phyloP scores from a whole-genome alignment of 2,329 filamentous ascomycete genomes.

The Fusarium subtropicale region DNA sequence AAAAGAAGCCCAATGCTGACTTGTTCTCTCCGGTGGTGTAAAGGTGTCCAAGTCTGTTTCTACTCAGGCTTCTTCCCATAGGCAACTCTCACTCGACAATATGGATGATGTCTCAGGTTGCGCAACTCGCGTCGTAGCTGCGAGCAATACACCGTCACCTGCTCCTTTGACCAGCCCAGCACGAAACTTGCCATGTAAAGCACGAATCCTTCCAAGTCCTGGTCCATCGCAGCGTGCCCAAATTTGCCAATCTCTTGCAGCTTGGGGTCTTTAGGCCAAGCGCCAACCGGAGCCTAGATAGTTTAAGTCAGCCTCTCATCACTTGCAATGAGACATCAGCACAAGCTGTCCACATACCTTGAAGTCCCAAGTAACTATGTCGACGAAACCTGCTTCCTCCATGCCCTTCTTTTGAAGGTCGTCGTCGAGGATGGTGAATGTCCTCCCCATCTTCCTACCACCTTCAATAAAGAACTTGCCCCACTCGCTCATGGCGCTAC shows the following conservation, averaged over 20 bases:
- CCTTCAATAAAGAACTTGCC: slow-evolving; percentile 11
- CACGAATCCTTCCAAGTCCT: slow-evolving; percentile 17
- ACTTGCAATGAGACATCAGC: background rate
- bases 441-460: background rate
- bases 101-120: slow-evolving; percentile 2
- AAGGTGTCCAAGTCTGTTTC: too few relatives aligned
- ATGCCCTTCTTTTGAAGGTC: slow-evolving; percentile 7
- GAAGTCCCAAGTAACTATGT: slow-evolving; percentile 3
- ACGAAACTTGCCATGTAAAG: slow-evolving; percentile 25
- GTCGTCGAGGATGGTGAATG: slow-evolving; percentile 6
- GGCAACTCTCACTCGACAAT: slow-evolving; percentile 18
- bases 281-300: slow-evolving; percentile 4
- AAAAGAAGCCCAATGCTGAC: too few relatives aligned
- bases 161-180: slow-evolving; percentile 22
- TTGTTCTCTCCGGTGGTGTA: too few relatives aligned
- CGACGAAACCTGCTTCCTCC: slow-evolving; percentile 6
- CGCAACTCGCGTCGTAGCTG: slow-evolving; percentile 25
- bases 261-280: slow-evolving; percentile 11
- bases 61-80: slow-evolving; percentile 23
- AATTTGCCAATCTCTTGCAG: slow-evolving; percentile 14
- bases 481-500: background rate
- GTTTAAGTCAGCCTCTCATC: background rate
- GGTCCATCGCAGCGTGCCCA: slow-evolving; percentile 11
- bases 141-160: slow-evolving; percentile 25
- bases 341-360: background rate